phyloP scores from a whole-genome alignment of 768 basidiomycete species.

The Phanerochaete carnosa region DNA sequence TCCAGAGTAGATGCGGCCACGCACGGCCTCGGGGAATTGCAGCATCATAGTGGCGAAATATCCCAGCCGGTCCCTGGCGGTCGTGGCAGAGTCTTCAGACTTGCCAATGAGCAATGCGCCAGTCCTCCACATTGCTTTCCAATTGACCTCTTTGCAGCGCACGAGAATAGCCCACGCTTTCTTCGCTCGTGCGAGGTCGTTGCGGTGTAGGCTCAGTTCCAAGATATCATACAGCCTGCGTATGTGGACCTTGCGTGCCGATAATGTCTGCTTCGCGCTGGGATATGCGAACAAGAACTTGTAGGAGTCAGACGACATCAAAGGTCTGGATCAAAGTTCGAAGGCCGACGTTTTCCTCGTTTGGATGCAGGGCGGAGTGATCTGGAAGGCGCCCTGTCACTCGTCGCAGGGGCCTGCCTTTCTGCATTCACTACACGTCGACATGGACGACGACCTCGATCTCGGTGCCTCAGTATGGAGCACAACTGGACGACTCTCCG shows the following conservation, averaged over 20 bases:
- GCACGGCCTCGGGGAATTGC: slow-evolving; percentile 62
- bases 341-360: neutral
- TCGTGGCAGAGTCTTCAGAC: slow-evolving; percentile 24
- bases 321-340: neutral
- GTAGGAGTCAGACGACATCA: slow-evolving; percentile 2
- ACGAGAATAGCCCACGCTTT: slow-evolving; percentile 73
- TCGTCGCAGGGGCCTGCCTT: neutral
- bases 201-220: slow-evolving; percentile 64
- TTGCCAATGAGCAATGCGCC: slow-evolving; percentile 44
- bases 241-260: slow-evolving; percentile 67
- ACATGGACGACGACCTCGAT: slow-evolving; percentile 70
- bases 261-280: slow-evolving; percentile 44
- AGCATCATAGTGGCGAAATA: slow-evolving; percentile 72
- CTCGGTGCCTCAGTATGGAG: slow-evolving; percentile 79
- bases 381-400: neutral
- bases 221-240: slow-evolving; percentile 73
- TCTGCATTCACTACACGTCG: neutral
- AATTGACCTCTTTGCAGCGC: slow-evolving; percentile 75
- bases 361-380: neutral
- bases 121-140: slow-evolving; percentile 69
- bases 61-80: slow-evolving; percentile 41
- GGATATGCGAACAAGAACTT: slow-evolving; percentile 63
- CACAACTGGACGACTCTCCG: slow-evolving; percentile 32
- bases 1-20: slow-evolving; percentile 16
- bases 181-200: slow-evolving; percentile 59